Base-by-base conservation (phyloP, 768 basidiomycete species). In the Termitomyces sp. region DNA sequence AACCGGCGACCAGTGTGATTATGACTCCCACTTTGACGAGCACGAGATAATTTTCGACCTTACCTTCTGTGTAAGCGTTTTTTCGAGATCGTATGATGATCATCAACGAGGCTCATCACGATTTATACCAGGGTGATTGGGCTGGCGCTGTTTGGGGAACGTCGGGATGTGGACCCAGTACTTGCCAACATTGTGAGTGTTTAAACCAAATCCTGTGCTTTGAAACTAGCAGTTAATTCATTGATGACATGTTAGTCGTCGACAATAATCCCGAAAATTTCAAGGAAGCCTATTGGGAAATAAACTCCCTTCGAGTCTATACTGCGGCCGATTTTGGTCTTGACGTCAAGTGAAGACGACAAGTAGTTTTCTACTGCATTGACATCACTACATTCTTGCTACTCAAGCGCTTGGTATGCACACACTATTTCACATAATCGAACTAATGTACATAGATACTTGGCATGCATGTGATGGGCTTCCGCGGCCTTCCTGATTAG, bases 261-360 rank as follows among this genome's bases (percentile, higher is more conserved):
- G 71, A 84, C 69, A 80, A 83, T 62, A 80, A 86, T 65, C 89
- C 90, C 0, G 60, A 67, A 6, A 79, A 78, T 13, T 91, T 91
- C 72, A 44, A 62, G 12, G 76, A 88, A 18, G 87, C 90, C 1
- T 91, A 86, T 71, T 92, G 88, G 88, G 84, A 84, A 63, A 78
- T 92, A 70, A 83, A 84, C 65, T 79, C 81, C 18, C 70, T 91
- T 38, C 77, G 79, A 36, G 77, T 89, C 16, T 91, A 88, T 67
- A 76, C 35, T 16, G 73, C 45, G 57, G 33, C 22, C 24, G 7
- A 45, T 16, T 24, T 54, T 24, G 44, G 45, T 18, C 8, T 38
- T 33, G 38, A 8, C 7, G 0, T 15, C 12, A 28, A 16, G 53
- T 40, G 2, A n/a, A 55, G 18, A 32, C 16, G 53, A 28, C 18